Evolutionary conservation across 441 rosid species (phyloP), one percentile per base, ranked within the genome.

Genomic region (Syzygium syzygioides): DNA sequence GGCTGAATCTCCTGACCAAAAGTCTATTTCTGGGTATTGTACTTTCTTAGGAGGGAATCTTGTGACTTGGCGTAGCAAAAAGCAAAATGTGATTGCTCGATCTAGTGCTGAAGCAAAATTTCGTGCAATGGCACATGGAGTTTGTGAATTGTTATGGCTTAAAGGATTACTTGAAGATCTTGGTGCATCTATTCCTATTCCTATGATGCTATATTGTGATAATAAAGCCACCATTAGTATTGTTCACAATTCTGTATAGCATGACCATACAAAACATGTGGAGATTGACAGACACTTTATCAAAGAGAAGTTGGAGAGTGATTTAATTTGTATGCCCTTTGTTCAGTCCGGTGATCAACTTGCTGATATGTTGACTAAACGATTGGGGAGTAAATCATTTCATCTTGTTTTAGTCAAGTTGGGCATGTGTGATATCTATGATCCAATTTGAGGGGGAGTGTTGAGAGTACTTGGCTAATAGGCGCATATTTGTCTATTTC

Each of bases 1-100:
- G 79, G 45, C 7, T 18, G 3, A 26, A 19, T 68, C 79, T 3
- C 79, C 4, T 9, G 0, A 68, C 0, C 1, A 0, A 19, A 66
- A 68, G 14, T 34, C 48, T 68, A 68, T 34, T 34, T 68, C 0
- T 5, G 1, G 14, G 7, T 34, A 68, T 19, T 10, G 26, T 34
- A 68, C 48, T 68, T 68, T 68, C 79, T 68, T 5, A 34, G 7
- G 26, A 18, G 45, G 14, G 48, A 19, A 68, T 68, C 79, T 34
- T 34, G 48, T 2, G 79, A 68, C 79, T 68, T 68, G 26, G 37
- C 14, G 0, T 0, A 19, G 0, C 37, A 68, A 68, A 68, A 68
- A 56, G 62, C 6, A 57, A 2, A 57, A 57, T 57, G 62, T 57
- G 14, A 23, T 25, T 9, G 62, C n/a, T 57, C n/a, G 6, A 11